Evolutionary conservation across 129 eudicot genomes (phyloP), one percentile per base, ranked within the genome.

Genomic region (Flaveria bidentis): DNA sequence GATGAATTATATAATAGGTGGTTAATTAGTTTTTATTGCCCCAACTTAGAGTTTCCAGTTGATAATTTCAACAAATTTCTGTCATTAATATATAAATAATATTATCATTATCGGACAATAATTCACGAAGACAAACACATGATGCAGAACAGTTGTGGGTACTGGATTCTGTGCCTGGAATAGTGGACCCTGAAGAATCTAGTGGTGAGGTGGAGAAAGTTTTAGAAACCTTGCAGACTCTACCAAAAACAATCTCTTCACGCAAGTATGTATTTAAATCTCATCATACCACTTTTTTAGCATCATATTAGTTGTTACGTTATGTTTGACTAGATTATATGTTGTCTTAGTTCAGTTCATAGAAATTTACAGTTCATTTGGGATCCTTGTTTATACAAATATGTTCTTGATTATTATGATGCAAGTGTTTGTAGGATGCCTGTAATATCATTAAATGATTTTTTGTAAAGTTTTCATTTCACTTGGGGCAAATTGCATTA

Each of bases 61-160:
- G 45, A 10, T 49, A 23, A n/a, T 23, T 50, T 62, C 26, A 67
- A 23, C 63, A 41, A 23, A 49, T 46, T 22, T 13, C 30, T 9
- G 45, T 47, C 36, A 12, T 42, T 30, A 45, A 8, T 55, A 55
- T 55, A 18, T 17, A 7, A 17, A n/a, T 1, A 60, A 62, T 28
- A 0, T 4, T 28, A 62, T 28, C 36, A 22, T 22, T 7, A 55
- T 79, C 61, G 50, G 68, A 55, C 51, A 61, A 72, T 78, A 57
- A 71, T 85, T 90, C 71, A 83, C 36, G 20, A 67, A 67, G 63
- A 74, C 60, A 80, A 77, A 84, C 69, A 74, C 82, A 76, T 94
- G 90, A 77, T 88, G 98, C 96, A 87, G 92, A 86, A 79, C 98
- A 94, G 98, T 78, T 94, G 70, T 95, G 99, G 99, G 86, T 95